phyloP scores from a whole-genome alignment of 371 early-diverging fungal genomes.

The Funneliformis caledonium region DNA sequence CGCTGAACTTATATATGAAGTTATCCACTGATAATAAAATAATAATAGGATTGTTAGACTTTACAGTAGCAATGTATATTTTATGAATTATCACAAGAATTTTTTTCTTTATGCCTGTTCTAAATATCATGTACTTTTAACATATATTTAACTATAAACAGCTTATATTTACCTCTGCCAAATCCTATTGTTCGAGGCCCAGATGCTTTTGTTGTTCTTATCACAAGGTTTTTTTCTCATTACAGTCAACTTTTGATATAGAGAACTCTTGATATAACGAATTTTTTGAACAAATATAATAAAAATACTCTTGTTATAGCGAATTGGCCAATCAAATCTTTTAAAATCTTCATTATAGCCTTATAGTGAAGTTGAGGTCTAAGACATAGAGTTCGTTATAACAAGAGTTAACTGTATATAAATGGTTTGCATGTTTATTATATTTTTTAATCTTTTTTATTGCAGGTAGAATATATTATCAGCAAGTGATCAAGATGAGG shows the following conservation, averaged over 20 bases:
- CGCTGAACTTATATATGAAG: neutral
- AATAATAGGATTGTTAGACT: neutral
- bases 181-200: neutral
- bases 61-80: neutral
- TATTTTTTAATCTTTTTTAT: neutral
- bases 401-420: no score
- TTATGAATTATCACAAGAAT: neutral
- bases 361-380: no score
- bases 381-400: no score
- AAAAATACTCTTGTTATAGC: no score
- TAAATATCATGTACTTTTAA: neutral
- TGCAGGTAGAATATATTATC: no score
- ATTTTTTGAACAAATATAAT: no score
- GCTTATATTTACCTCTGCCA: neutral
- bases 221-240: neutral
- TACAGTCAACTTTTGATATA: no score
- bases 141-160: neutral
- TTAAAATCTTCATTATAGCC: no score
- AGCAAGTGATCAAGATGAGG: neutral
- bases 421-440: neutral
- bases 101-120: neutral
- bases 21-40: neutral
- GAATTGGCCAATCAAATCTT: no score
- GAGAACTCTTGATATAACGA: no score
- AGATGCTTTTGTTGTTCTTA: neutral